phyloP scores from a whole-genome alignment of 2,329 filamentous ascomycete species.

The Diaporthe eres region DNA sequence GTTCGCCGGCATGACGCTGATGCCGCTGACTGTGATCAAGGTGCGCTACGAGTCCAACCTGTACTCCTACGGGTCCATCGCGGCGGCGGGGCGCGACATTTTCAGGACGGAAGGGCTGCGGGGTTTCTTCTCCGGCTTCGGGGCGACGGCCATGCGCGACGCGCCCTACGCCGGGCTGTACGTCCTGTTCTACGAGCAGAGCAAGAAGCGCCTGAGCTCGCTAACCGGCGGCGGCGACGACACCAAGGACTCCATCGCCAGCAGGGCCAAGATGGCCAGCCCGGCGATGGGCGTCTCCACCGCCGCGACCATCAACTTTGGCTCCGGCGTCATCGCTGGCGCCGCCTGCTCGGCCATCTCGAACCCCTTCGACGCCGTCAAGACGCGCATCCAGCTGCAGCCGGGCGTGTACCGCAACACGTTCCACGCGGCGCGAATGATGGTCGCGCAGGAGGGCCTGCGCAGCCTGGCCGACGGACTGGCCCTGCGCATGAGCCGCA shows the following conservation, averaged over 20 bases:
- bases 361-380: conserved; percentile 97
- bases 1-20: conserved; percentile 89
- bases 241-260: not conserved
- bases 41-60: conserved; percentile 93
- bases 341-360: conserved; percentile 88
- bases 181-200: conserved; percentile 91
- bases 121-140: conserved; percentile 94
- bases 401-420: conserved; percentile 87
- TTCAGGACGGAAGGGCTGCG: conserved; percentile 78
- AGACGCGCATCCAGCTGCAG: conserved; percentile 93
- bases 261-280: conserved; percentile 3
- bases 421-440: conserved; percentile 80
- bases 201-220: conserved; percentile 74
- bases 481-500: conserved; percentile 87
- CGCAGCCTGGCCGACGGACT: conserved; percentile 88
- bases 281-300: conserved; percentile 54
- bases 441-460: conserved; percentile 86
- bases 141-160: conserved; percentile 92
- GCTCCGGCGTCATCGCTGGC: conserved; percentile 84
- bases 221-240: conserved; percentile 37
- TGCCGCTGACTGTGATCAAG: conserved; percentile 97
- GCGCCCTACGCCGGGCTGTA: conserved; percentile 98
- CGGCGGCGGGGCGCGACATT: conserved; percentile 82
- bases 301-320: conserved; percentile 84
- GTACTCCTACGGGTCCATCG: conserved; percentile 85